Evolutionary conservation across 2,329 filamentous ascomycete genomes (phyloP).

Genomic region (Penicillium sp.): DNA sequence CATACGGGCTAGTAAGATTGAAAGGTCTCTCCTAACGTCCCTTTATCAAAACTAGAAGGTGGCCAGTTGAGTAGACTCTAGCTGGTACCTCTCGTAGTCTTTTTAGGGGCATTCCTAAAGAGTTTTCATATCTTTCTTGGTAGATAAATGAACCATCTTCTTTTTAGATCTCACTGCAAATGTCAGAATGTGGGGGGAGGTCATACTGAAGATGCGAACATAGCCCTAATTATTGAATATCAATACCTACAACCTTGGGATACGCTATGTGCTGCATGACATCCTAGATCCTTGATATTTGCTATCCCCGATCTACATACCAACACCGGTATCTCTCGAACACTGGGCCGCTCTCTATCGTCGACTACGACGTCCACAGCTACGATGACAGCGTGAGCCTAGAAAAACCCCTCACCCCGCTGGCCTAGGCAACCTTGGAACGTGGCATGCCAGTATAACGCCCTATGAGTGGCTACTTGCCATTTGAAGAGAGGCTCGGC

Average conservation of each 20-base stretch:
- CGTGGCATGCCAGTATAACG: conserved; percentile 50
- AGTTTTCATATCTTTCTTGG: not conserved
- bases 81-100: not conserved
- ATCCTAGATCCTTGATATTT: not conserved
- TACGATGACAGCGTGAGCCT: conserved; percentile 3
- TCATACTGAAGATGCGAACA: conserved; percentile 8
- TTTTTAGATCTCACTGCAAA: not conserved
- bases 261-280: not conserved
- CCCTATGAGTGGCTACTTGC: conserved; percentile 46
- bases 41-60: not conserved
- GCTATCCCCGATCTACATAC: not conserved
- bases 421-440: conserved; percentile 48
- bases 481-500: conserved; percentile 43
- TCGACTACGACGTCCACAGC: conserved; percentile 28
- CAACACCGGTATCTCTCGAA: not conserved
- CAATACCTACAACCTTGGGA: not conserved
- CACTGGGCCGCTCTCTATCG: conserved; percentile 23
- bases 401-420: conserved; percentile 18
- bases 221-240: not conserved
- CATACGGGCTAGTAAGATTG: not conserved
- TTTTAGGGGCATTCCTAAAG: not conserved
- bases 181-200: conserved; percentile 28
- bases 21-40: not conserved
- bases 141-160: not conserved
- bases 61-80: not conserved